Conservation (phyloP, 2,329 filamentous ascomycete species). For the Exserohilum turcica region DNA sequence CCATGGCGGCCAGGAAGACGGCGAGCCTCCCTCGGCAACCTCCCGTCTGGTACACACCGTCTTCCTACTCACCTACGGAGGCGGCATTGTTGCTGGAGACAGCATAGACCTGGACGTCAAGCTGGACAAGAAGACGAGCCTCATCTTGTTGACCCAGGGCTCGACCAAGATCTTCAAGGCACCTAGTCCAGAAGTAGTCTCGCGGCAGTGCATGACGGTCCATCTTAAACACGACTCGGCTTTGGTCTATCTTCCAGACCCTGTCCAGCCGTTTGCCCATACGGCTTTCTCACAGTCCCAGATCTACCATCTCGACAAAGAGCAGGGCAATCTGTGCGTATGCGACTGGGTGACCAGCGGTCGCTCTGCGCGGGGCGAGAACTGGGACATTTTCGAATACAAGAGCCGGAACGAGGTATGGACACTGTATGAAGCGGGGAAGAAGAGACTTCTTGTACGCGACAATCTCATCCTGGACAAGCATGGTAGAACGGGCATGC, state of each 20-base stretch:
- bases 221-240: slow-evolving; percentile 56
- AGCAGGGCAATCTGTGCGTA: slow-evolving; percentile 68
- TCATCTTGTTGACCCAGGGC: slow-evolving; percentile 69
- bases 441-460: slow-evolving; percentile 72
- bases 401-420: slow-evolving; percentile 89
- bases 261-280: slow-evolving; percentile 85
- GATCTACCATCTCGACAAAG: slow-evolving; percentile 66
- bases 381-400: slow-evolving; percentile 84
- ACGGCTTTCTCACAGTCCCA: slow-evolving; percentile 87
- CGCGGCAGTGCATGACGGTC: slow-evolving; percentile 57
- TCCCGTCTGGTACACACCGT: slow-evolving; percentile 70
- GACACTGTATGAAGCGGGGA: slow-evolving; percentile 49
- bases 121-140: slow-evolving; percentile 66
- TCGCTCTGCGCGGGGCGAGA: slow-evolving; percentile 80
- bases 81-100: slow-evolving; percentile 89
- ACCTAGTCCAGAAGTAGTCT: slow-evolving; percentile 53
- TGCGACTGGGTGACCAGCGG: slow-evolving; percentile 96
- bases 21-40: slow-evolving; percentile 4
- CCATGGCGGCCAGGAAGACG: slow-evolving; percentile 8
- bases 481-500: slow-evolving; percentile 43
- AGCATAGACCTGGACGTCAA: slow-evolving; percentile 73
- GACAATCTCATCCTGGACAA: slow-evolving; percentile 79
- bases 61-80: slow-evolving; percentile 92
- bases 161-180: slow-evolving; percentile 97
- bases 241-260: slow-evolving; percentile 78